Conservation (phyloP, 306 rosid genomes). For the Cicer judaicum region DNA sequence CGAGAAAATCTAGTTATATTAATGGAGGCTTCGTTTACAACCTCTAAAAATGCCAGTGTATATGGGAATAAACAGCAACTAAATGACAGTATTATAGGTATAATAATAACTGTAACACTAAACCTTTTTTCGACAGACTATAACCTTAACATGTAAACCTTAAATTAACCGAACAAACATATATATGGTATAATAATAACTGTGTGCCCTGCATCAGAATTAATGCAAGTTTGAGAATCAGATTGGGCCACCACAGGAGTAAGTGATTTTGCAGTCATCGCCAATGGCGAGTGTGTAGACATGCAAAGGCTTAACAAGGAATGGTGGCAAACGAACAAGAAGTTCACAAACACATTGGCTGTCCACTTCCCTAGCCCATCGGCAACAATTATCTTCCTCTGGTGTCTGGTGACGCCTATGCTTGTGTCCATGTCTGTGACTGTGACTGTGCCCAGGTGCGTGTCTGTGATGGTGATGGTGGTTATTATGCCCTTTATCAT, state of each 20-base stretch:
- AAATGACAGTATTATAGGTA: not conserved
- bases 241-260: constrained; percentile 47
- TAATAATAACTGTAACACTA: not conserved
- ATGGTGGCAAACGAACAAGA: constrained; percentile 62
- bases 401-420: constrained; percentile 20
- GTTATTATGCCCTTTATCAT: not conserved
- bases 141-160: not conserved
- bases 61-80: not conserved
- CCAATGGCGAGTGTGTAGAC: constrained; percentile 44
- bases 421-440: constrained; percentile 16
- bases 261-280: constrained; percentile 35
- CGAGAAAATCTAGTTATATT: not conserved
- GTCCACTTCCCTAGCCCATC: constrained; percentile 72
- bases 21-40: not conserved
- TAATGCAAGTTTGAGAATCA: constrained; percentile 30
- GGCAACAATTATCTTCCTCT: constrained; percentile 68
- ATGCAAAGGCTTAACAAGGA: constrained; percentile 47
- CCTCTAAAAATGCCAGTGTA: not conserved
- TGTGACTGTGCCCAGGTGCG: not conserved
- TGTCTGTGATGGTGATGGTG: not conserved
- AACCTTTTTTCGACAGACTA: not conserved
- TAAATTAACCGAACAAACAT: not conserved
- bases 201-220: not conserved
- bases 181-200: not conserved
- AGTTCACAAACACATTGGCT: constrained; percentile 72